Conservation (phyloP, 2,329 filamentous ascomycete species). For the Aspergillus felis region DNA sequence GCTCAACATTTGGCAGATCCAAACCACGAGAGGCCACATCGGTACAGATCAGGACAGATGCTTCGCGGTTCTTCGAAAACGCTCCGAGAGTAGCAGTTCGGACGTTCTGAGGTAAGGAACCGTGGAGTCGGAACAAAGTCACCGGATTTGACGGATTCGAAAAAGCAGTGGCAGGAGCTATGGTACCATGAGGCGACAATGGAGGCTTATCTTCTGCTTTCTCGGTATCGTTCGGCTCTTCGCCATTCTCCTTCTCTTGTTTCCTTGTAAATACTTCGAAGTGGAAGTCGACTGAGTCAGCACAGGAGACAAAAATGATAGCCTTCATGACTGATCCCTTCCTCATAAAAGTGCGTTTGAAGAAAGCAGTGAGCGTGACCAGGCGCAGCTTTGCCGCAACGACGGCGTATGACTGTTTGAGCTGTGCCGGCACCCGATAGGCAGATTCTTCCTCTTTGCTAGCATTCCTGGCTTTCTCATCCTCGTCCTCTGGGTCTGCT, state of each 20-base stretch:
- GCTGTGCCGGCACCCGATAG: constrained; percentile 82
- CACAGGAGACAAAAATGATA: constrained; percentile 94
- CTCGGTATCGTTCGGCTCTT: constrained; percentile 22
- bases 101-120: constrained; percentile 81
- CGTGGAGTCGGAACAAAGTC: constrained; percentile 82
- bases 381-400: constrained; percentile 86
- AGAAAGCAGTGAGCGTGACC: constrained; percentile 76
- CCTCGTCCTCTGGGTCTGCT: constrained; percentile 56
- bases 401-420: constrained; percentile 87
- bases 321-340: constrained; percentile 93
- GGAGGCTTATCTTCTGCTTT: constrained; percentile 20
- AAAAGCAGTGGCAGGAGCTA: constrained; percentile 62
- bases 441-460: constrained; percentile 49
- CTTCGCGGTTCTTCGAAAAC: constrained; percentile 69
- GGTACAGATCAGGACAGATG: constrained; percentile 84
- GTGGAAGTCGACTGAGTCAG: constrained; percentile 95
- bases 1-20: constrained; percentile 89
- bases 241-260: constrained; percentile 21
- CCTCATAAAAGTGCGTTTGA: constrained; percentile 83
- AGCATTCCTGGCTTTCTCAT: constrained; percentile 48
- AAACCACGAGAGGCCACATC: constrained; percentile 94
- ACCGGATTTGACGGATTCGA: constrained; percentile 74
- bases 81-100: constrained; percentile 81
- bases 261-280: constrained; percentile 70
- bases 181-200: constrained; percentile 38